These are phyloP conservation scores for Myriangium duriaei DNA, from an alignment of 2,329 filamentous ascomycete genomes.

Conservation along the genomic window DNA sequence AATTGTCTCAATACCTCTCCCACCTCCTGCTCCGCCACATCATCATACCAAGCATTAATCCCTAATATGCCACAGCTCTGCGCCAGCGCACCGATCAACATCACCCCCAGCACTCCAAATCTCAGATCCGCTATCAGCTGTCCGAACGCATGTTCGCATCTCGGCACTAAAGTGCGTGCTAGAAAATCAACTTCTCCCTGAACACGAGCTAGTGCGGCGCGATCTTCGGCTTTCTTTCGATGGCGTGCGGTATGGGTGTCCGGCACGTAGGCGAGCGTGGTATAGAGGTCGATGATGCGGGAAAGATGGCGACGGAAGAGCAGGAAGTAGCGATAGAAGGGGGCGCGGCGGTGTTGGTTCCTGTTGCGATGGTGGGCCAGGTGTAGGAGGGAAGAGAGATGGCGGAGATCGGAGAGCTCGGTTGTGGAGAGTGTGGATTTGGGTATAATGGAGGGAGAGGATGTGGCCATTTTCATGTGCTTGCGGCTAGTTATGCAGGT, in stretches of 20 bases:
- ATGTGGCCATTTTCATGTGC: background rate
- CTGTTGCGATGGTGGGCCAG: conserved; percentile 72
- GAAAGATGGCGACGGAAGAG: conserved; percentile 55
- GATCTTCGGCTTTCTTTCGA: conserved; percentile 17
- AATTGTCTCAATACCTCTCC: conserved; percentile 31
- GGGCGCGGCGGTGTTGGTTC: conserved; percentile 72
- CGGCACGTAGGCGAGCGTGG: conserved; percentile 15
- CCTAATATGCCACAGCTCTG: conserved; percentile 29
- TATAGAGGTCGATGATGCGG: conserved; percentile 35
- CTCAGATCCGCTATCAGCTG: conserved; percentile 33
- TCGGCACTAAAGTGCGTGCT: conserved; percentile 24
- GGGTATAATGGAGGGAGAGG: background rate
- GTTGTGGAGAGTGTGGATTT: conserved; percentile 6
- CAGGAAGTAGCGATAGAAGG: conserved; percentile 70
- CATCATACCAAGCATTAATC: conserved; percentile 29
- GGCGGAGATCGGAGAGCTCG: conserved; percentile 15
- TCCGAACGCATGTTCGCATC: conserved; percentile 27
- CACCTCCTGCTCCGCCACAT: conserved; percentile 29
- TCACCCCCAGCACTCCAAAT: conserved; percentile 34
- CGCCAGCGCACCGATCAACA: conserved; percentile 30
- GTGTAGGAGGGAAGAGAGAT: conserved; percentile 47
- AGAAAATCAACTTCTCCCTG: conserved; percentile 25
- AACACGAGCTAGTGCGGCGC: conserved; percentile 13
- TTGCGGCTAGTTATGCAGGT: no score
- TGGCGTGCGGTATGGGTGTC: conserved; percentile 19